Conservation (phyloP, 305 asterid species). For the Solanum hybrid region DNA sequence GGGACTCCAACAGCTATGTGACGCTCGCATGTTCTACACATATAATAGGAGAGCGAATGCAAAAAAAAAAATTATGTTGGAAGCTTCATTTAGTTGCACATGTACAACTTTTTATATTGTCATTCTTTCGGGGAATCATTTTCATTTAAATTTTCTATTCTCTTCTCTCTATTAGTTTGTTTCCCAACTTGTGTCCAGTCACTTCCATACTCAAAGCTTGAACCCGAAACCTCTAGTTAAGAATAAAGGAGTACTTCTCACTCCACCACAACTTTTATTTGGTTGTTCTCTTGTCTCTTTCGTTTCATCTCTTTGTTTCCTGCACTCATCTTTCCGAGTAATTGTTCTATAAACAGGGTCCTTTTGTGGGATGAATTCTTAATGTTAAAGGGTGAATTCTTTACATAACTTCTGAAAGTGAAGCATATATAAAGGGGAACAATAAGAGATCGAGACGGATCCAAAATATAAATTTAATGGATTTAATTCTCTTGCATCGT, state of each 20-base stretch:
- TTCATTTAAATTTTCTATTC: not conserved
- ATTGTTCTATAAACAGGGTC: not conserved
- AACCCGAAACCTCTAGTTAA: not conserved
- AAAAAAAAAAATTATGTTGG: not conserved
- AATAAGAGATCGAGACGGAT: not conserved
- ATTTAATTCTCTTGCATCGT: not conserved
- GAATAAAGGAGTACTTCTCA: not conserved
- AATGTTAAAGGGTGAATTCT: not conserved
- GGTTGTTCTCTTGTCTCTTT: not conserved
- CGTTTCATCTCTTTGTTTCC: not conserved
- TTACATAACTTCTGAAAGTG: not conserved
- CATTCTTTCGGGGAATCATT: not conserved
- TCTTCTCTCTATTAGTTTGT: not conserved
- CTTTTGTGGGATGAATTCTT: not conserved
- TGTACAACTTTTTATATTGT: not conserved
- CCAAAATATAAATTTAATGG: not conserved
- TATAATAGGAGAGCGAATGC: not conserved
- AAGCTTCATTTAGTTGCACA: not conserved
- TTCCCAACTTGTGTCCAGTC: not conserved
- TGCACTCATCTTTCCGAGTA: not conserved
- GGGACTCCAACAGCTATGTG: not conserved
- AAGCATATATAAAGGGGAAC: not conserved
- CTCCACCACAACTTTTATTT: not conserved
- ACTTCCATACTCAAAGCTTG: not conserved
- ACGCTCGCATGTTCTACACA: not conserved